Conservation (phyloP, 129 eudicot genomes). For the Oenanthe sinensis region DNA sequence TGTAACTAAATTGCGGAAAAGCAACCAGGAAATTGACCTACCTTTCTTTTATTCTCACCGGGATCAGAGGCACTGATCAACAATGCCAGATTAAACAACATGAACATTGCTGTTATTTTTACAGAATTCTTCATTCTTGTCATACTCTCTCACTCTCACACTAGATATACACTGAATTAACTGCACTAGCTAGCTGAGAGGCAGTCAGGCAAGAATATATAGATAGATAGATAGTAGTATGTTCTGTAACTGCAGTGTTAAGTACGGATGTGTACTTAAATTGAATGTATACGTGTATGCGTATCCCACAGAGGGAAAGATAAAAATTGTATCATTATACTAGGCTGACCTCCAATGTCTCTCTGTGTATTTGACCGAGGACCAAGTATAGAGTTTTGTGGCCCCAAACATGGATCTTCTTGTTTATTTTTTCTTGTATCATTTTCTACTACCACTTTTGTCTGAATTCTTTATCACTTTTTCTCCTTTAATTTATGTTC, state of each 20-base stretch:
- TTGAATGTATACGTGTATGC: background rate
- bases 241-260: background rate
- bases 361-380: conserved; percentile 16
- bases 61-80: conserved; percentile 21
- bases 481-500: no score
- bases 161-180: background rate
- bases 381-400: conserved; percentile 20
- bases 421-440: background rate
- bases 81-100: conserved; percentile 12
- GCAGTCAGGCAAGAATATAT: background rate
- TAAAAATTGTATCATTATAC: background rate
- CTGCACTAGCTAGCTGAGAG: background rate
- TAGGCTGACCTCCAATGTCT: conserved; percentile 21
- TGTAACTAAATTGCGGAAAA: background rate
- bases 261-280: background rate
- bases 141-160: background rate
- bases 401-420: conserved; percentile 34
- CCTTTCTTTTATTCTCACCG: conserved; percentile 44
- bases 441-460: background rate
- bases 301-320: background rate
- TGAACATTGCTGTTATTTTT: conserved; percentile 9
- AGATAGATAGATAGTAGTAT: background rate
- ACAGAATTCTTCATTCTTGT: conserved; percentile 16
- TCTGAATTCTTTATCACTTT: background rate
- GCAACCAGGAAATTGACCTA: conserved; percentile 7